Conservation (phyloP, 495 filamentous ascomycete species). For the Paragyromitra xinjiangensis region DNA sequence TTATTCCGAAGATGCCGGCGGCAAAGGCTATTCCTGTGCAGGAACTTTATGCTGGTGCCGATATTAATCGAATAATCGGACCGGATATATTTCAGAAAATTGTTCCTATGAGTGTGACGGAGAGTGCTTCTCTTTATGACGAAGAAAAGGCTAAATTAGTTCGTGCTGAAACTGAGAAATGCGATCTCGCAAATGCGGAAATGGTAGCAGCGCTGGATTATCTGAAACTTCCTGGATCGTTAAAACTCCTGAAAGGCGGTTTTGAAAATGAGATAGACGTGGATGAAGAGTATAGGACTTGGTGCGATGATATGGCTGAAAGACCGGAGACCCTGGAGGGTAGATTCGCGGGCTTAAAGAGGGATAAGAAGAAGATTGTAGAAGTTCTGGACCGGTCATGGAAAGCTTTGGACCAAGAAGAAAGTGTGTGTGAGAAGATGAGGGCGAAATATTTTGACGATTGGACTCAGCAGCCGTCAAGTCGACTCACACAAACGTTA, state of each 20-base stretch:
- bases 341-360: slow-evolving; percentile 79
- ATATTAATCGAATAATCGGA: slow-evolving; percentile 95
- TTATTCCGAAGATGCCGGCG: slow-evolving; percentile 89
- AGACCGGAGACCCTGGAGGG: slow-evolving; percentile 71
- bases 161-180: slow-evolving; percentile 89
- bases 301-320: slow-evolving; percentile 92
- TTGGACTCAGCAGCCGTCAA: slow-evolving; percentile 97
- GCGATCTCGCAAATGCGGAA: slow-evolving; percentile 89
- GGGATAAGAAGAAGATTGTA: slow-evolving; percentile 77
- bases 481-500: slow-evolving; percentile 84
- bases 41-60: slow-evolving; percentile 94
- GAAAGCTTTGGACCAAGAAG: slow-evolving; percentile 92
- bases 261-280: slow-evolving; percentile 88
- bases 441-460: slow-evolving; percentile 93
- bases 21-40: slow-evolving; percentile 98
- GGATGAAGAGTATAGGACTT: slow-evolving; percentile 88
- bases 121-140: slow-evolving; percentile 95
- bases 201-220: slow-evolving; percentile 97
- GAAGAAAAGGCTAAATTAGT: slow-evolving; percentile 98
- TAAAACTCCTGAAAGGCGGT: slow-evolving; percentile 91
- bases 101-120: slow-evolving; percentile 93
- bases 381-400: slow-evolving; percentile 77
- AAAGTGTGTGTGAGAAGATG: slow-evolving; percentile 99
- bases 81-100: slow-evolving; percentile 98
- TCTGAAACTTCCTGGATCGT: slow-evolving; percentile 83